phyloP scores from a whole-genome alignment of 441 rosid genomes.

The Arabidopsis lyrata region DNA sequence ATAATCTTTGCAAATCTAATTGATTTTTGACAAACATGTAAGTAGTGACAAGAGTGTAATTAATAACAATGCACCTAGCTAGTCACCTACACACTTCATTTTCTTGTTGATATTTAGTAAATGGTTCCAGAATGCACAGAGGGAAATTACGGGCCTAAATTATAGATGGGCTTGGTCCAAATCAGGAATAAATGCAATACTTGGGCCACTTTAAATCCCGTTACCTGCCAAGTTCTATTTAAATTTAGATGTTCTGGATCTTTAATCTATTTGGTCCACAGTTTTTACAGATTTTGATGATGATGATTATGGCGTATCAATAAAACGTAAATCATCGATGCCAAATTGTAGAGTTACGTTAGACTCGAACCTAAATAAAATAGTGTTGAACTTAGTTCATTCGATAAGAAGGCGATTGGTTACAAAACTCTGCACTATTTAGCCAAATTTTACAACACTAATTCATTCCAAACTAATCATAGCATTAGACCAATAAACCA shows the following conservation, averaged over 20 bases:
- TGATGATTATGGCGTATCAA: not conserved
- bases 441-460: not conserved
- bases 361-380: not conserved
- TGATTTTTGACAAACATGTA: too few relatives aligned
- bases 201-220: not conserved
- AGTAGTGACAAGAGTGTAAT: too few relatives aligned
- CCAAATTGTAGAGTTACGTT: not conserved
- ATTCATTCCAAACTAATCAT: not conserved
- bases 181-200: too few relatives aligned
- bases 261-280: not conserved
- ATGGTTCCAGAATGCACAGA: not conserved
- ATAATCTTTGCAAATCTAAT: too few relatives aligned
- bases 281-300: not conserved
- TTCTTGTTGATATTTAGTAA: not conserved
- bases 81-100: too few relatives aligned
- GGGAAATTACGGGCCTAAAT: not conserved
- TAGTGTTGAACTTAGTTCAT: not conserved
- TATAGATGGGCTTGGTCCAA: not conserved
- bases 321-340: conserved; percentile 7
- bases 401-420: not conserved
- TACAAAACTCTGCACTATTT: too few relatives aligned
- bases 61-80: too few relatives aligned
- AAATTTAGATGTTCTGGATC: not conserved
- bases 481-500: not conserved
- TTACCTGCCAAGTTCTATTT: not conserved